Evolutionary conservation across 208 protist species (phyloP), one percentile per base, ranked within the genome.

Genomic region (Angomonas deanei): DNA sequence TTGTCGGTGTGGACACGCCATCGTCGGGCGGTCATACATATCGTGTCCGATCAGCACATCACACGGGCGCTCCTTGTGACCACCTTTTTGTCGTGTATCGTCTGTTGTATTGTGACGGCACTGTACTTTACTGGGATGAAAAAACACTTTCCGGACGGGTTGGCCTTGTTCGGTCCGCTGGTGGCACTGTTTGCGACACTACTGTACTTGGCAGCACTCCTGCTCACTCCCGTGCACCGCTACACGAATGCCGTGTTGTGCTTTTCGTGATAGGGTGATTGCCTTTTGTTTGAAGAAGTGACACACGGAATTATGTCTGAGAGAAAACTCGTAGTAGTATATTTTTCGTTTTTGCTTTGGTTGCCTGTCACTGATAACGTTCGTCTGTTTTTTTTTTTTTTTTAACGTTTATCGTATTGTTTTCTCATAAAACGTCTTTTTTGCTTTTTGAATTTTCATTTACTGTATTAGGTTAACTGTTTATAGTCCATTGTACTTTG

Each of bases 251-350:
- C 11, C 36, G 8, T 15, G 11, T 15, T 42, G 36, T 42, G 36
- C 36, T 42, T 15, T 15, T n/a, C n/a, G n/a, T n/a, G n/a, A n/a
- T n/a, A n/a, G n/a, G n/a, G 11, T 42, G 36, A 42, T 15, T 42
- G 11, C 36, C 15, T 42, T 65, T 42, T 2, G 48, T 65, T n/a
- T 66, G 15, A 55, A 70, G 34, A 38, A 62, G 32, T 54, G 27
- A 11, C 46, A 19, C 23, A 56, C 26, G 3, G 23, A 27, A 30
- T 55, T 10, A 13, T 36, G 24, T 56, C 46, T 46, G 15, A 60
- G n/a, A n/a, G n/a, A n/a, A n/a, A n/a, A n/a, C n/a, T n/a, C n/a
- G n/a, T n/a, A n/a, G n/a, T n/a, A n/a, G n/a, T n/a, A n/a, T 42
- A 8, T 15, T 53, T 53, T 53, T 53, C 8, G 8, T 53, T 53